phyloP scores from a whole-genome alignment of 208 protist genomes.

The Chromosphaera perkinsii region DNA sequence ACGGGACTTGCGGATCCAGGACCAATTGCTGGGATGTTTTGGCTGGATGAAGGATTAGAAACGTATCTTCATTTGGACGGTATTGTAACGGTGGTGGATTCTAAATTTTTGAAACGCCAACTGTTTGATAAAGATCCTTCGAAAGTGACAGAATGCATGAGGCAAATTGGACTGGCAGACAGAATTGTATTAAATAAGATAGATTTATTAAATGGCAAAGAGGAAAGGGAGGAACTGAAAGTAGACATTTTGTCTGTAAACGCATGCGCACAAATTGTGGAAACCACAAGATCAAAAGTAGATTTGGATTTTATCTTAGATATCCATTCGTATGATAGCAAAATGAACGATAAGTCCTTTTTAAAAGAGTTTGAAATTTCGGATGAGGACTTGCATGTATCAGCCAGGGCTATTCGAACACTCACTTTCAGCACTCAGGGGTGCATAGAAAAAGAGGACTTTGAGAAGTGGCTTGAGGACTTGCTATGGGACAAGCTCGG shows the following conservation, averaged over 20 bases:
- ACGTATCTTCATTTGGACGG: constrained; percentile 41
- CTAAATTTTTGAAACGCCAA: constrained; percentile 13
- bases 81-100: constrained; percentile 50
- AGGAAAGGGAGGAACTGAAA: constrained; percentile 16
- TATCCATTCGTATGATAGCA: constrained; percentile 1
- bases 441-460: too few species aligned
- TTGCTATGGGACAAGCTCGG: too few species aligned
- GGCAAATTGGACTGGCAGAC: constrained; percentile 83
- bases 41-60: constrained; percentile 74
- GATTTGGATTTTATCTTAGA: constrained; percentile 15
- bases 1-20: constrained; percentile 69
- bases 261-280: background rate
- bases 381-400: too few species aligned
- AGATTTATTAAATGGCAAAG: constrained; percentile 65
- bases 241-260: constrained; percentile 4
- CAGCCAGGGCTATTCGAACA: too few species aligned
- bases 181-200: constrained; percentile 87
- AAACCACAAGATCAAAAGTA: background rate
- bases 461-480: too few species aligned
- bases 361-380: too few species aligned
- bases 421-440: too few species aligned
- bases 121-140: background rate
- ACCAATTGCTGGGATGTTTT: constrained; percentile 79
- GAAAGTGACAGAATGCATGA: constrained; percentile 51
- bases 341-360: too few species aligned